Percentiles rank a stretch among this genome's conserved stretches.
Conservation (phyloP, 768 basidiomycete genomes). For the Rhodotorula graminis region DNA sequence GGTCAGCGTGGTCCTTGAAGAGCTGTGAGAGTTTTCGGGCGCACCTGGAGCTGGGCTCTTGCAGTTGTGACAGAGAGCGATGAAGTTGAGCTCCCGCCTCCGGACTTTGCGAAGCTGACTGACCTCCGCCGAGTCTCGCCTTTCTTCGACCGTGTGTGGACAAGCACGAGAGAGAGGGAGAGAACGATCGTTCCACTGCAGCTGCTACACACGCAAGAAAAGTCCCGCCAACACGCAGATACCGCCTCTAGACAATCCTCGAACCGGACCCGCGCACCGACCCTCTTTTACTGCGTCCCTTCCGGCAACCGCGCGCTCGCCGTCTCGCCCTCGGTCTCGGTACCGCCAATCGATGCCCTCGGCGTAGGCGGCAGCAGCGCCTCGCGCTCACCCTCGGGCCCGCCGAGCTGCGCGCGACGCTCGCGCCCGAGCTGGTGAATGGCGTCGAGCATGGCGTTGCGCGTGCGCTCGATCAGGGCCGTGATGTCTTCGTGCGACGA, state of each 20-base stretch:
- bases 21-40: neutral
- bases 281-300: neutral
- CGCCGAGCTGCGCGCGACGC: neutral
- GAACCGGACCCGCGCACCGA: neutral
- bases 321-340: neutral
- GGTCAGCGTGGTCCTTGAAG: too few species aligned
- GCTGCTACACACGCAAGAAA: neutral
- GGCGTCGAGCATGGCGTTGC: conserved; percentile 70
- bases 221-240: neutral
- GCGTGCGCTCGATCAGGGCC: conserved; percentile 62
- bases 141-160: too few species aligned
- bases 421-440: conserved; percentile 60
- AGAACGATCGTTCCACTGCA: too few species aligned
- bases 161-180: neutral
- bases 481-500: conserved; percentile 59
- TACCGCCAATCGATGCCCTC: neutral
- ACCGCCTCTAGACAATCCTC: neutral
- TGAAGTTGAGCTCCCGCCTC: neutral
- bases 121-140: neutral
- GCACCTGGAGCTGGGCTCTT: neutral
- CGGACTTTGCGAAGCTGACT: neutral
- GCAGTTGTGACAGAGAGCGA: neutral
- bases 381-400: neutral
- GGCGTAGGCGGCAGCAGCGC: neutral
- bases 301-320: neutral